Conservation (phyloP, 2,329 filamentous ascomycete genomes). For the Alternaria alternata region DNA sequence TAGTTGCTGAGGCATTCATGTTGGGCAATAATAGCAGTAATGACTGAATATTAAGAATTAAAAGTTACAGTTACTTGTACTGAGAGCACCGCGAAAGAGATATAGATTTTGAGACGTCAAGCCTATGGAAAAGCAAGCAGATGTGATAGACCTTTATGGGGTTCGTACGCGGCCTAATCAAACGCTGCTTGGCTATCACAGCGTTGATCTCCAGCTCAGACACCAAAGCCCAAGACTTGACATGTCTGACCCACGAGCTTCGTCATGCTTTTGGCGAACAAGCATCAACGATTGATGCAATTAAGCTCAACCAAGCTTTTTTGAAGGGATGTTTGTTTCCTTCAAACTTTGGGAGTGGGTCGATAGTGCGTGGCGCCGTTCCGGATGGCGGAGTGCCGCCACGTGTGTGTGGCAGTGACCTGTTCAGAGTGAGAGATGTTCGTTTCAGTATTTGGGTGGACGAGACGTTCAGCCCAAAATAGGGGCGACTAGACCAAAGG, state of each 20-base stretch:
- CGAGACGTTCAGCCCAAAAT: conserved; percentile 5
- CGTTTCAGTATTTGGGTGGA: conserved; percentile 14
- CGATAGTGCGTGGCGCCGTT: neutral
- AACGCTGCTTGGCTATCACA: neutral
- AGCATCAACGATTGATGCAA: neutral
- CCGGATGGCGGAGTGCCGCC: conserved; percentile 9
- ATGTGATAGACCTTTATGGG: neutral
- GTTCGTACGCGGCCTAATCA: neutral
- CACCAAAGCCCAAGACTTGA: conserved; percentile 17
- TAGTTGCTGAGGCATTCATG: conserved; percentile 45
- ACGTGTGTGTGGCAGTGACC: conserved; percentile 1
- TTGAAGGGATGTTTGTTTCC: conserved; percentile 15
- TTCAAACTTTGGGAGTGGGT: neutral
- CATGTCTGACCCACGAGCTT: conserved; percentile 26
- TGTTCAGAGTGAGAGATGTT: conserved; percentile 1
- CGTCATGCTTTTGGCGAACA: conserved; percentile 9
- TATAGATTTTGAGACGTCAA: neutral
- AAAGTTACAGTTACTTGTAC: conserved; percentile 14
- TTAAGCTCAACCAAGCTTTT: conserved; percentile 28
- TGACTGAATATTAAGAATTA: conserved; percentile 5
- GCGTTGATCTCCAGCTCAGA: conserved; percentile 6
- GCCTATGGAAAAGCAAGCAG: neutral
- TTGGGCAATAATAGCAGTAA: neutral
- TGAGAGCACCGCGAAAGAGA: conserved; percentile 1
- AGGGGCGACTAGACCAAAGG: neutral